Base-by-base conservation (phyloP, 1,139 yeast genomes). In the Geotrichum aggregatum region DNA sequence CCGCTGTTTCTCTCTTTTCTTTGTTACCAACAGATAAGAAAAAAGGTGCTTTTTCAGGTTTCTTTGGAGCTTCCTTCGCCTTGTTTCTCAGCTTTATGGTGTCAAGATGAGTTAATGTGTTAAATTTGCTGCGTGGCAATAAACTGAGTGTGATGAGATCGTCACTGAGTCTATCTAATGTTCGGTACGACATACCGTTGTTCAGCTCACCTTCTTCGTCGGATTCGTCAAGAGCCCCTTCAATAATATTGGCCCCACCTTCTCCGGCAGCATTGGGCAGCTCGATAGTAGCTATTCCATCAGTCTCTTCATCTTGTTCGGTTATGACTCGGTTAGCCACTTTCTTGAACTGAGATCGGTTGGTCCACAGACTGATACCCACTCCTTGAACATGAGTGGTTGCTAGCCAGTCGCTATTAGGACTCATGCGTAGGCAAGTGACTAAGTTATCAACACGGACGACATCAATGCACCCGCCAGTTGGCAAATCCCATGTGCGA, bases 401-500 rank as follows among this genome's bases (percentile, higher is more conserved):
- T 1, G 98, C 98, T 55, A 94, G 76, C 68, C 85, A 80, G 61
- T 94, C 98, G 44, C 96, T 96, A 51, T 83, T 76, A 2, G 96
- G 96, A 16, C 96, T 86, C 61, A 92, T 80, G 63, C 84, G 82
- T 40, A 94, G 76, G 48, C 79, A 74, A 0, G 98, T 89, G 1
- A 87, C 95, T 18, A 91, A 91, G 59, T 77, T 80, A 1, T 87
- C 84, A 38, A 92, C 77, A 50, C 76, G 73, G 14, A 92, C 83
- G 58, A 97, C 98, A 70, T 94, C 98, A 55, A 94, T 89, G 69
- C 98, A 91, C 0, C 92, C 89, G 49, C 98, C 98, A 2, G 97
- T 86, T 33, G 98, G 98, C 56, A 94, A 77, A 67, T 94, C 98
- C 98, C 98, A 94, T 0, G 97, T 89, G 64, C 98, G 78, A 51